A percentile compares a stretch with the other conserved stretches of the same genome.
phyloP scores from a whole-genome alignment of 108 stramenopile species.

The Skeletonema tropicum region DNA sequence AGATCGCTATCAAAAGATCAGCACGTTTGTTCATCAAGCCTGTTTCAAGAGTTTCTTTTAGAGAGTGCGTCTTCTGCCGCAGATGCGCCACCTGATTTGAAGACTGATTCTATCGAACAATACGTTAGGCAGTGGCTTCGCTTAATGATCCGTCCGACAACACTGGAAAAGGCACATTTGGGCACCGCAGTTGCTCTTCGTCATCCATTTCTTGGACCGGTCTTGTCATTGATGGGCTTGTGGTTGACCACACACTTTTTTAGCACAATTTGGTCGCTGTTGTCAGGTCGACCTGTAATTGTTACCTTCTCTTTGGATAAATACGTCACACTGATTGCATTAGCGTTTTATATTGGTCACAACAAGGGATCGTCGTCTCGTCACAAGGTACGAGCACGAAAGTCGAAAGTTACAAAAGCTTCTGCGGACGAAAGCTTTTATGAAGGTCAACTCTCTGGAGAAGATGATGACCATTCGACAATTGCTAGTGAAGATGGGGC shows the following conservation, averaged over 20 bases:
- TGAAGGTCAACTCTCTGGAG: background rate
- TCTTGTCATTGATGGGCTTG: slow-evolving; percentile 14
- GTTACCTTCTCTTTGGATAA: slow-evolving; percentile 37
- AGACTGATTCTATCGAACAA: slow-evolving; percentile 18
- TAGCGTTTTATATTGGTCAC: slow-evolving; percentile 43
- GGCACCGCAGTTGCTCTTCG: slow-evolving; percentile 22
- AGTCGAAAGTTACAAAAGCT: slow-evolving; percentile 17
- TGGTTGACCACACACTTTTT: slow-evolving; percentile 22
- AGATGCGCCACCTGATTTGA: background rate
- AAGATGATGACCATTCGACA: slow-evolving; percentile 47
- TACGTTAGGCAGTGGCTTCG: slow-evolving; percentile 36
- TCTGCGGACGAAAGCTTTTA: slow-evolving; percentile 4
- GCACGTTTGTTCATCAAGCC: slow-evolving; percentile 26
- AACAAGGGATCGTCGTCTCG: slow-evolving; percentile 18
- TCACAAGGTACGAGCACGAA: background rate
- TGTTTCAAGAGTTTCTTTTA: slow-evolving; percentile 38
- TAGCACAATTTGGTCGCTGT: slow-evolving; percentile 19
- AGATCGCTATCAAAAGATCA: slow-evolving; percentile 39
- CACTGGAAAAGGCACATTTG: slow-evolving; percentile 11
- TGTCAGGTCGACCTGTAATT: slow-evolving; percentile 6
- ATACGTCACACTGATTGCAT: slow-evolving; percentile 28
- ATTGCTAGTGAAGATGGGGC: slow-evolving; percentile 44
- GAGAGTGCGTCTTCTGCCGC: background rate
- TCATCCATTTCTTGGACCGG: slow-evolving; percentile 29
- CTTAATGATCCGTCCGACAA: slow-evolving; percentile 5